Evolutionary conservation across 73 alveolate genomes (phyloP), one percentile per base, ranked within the genome.

Genomic region (Effrenium voratum): DNA sequence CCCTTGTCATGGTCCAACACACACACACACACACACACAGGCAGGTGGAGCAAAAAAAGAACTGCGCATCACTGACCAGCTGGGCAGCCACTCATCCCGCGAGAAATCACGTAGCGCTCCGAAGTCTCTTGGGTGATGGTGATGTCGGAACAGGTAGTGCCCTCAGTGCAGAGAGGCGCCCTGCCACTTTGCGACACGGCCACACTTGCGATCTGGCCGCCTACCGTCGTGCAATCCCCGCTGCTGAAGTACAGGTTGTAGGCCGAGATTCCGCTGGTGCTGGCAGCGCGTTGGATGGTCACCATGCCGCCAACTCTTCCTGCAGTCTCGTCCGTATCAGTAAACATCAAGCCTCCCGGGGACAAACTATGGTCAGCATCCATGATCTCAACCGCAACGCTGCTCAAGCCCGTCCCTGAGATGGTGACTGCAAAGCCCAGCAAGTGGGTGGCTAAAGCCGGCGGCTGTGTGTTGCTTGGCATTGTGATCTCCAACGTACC

Each of bases 11-110:
- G n/a, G n/a, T n/a, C n/a, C n/a, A n/a, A n/a, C n/a, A n/a, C n/a
- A n/a, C n/a, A n/a, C n/a, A n/a, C n/a, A n/a, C n/a, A n/a, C n/a
- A n/a, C n/a, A n/a, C n/a, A n/a, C n/a, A n/a, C n/a, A n/a, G n/a
- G n/a, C n/a, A n/a, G n/a, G n/a, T n/a, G n/a, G n/a, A n/a, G n/a
- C n/a, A n/a, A n/a, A n/a, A n/a, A n/a, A n/a, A n/a, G n/a, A n/a
- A n/a, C n/a, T n/a, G n/a, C n/a, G n/a, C n/a, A n/a, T n/a, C n/a
- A n/a, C n/a, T n/a, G n/a, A n/a, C n/a, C n/a, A n/a, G n/a, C n/a
- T n/a, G n/a, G n/a, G n/a, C n/a, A n/a, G n/a, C 96, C 96, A 34
- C 55, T 6, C 96, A 90, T 90, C 75, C 96, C 96, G 15, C 96
- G 52, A 19, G 75, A 44, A 16, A 90, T 49, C 15, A 44, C 57